Evolutionary conservation across 129 eudicot genomes (phyloP).

Genomic region (Saussurea involucrata): DNA sequence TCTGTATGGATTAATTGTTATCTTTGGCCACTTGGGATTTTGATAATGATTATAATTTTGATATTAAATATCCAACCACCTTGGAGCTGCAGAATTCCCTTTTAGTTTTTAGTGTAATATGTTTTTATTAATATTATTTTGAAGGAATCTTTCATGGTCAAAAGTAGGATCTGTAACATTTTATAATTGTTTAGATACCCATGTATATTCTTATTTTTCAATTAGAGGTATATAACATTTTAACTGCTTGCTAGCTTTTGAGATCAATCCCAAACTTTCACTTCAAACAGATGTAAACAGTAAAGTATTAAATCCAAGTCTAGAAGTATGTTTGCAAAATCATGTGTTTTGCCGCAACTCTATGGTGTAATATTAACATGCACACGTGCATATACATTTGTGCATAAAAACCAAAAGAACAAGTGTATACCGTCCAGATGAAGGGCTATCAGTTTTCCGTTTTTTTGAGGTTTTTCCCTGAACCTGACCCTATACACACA

Average conservation of each 20-base stretch:
- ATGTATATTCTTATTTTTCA: neutral
- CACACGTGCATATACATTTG: no score
- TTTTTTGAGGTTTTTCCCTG: no score
- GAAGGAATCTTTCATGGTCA: slow-evolving; percentile 25
- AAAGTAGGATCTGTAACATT: slow-evolving; percentile 14
- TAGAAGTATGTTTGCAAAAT: no score
- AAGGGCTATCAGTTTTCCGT: no score
- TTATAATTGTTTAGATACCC: neutral
- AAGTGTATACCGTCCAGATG: no score
- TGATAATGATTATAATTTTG: neutral
- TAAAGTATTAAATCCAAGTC: no score
- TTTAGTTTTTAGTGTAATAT: slow-evolving; percentile 12
- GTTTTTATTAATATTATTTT: neutral
- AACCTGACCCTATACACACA: no score
- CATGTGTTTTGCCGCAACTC: no score
- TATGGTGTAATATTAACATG: no score
- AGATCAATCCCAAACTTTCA: neutral
- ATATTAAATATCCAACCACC: slow-evolving; percentile 28
- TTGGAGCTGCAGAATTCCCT: slow-evolving; percentile 26
- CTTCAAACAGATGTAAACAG: neutral
- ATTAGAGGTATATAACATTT: no score
- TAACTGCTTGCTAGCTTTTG: neutral
- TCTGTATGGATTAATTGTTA: slow-evolving; percentile 10
- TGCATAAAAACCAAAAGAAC: no score
- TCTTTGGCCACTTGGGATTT: slow-evolving; percentile 22